Base-by-base conservation (phyloP, 148 eudicot species). In the Simmondsia chinensis region DNA sequence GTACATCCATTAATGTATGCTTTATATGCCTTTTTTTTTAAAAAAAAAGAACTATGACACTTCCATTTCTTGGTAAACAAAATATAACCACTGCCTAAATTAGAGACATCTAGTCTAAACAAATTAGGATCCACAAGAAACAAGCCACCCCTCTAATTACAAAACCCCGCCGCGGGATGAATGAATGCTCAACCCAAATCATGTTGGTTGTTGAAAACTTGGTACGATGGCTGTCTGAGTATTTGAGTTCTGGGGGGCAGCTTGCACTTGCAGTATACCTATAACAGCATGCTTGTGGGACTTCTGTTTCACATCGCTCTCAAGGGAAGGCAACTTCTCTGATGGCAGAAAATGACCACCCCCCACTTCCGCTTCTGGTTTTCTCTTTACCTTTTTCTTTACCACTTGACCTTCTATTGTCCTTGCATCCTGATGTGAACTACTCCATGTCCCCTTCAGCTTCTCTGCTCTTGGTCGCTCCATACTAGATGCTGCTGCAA, bases 231-330 rank as follows among this genome's bases (percentile, higher is more conserved):
- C 7, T 15, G 34, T 24, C 17, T 28, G 49, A 33, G 33, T 19
- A 20, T 28, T 48, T 21, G 40, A 22, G 14, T 33, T 48, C 14
- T 48, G 41, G 39, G 52, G 11, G 3, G 39, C 38, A 32, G n/a
- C n/a, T n/a, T n/a, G 9, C 24, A 16, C 14, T 25, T 0, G 20
- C 52, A 5, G 9, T 11, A 19, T 15, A 1, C 21, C 23, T n/a
- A n/a, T n/a, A n/a, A n/a, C 38, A 27, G 52, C 37, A 40, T 49
- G 54, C 42, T 49, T 49, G 32, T 20, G 40, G 16, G 54, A 35
- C 20, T 21, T 49, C 13, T 13, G 32, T 9, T 17, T 14, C 6
- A 20, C 21, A 19, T 49, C 42, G 19, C 18, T 14, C 7, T 22
- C 19, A 8, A 13, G 3, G 6, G 25, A 10, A 9, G n/a, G n/a